Evolutionary conservation across 1,284 basidiomycete species (phyloP).

Genomic region (Fomitopsis betulina): DNA sequence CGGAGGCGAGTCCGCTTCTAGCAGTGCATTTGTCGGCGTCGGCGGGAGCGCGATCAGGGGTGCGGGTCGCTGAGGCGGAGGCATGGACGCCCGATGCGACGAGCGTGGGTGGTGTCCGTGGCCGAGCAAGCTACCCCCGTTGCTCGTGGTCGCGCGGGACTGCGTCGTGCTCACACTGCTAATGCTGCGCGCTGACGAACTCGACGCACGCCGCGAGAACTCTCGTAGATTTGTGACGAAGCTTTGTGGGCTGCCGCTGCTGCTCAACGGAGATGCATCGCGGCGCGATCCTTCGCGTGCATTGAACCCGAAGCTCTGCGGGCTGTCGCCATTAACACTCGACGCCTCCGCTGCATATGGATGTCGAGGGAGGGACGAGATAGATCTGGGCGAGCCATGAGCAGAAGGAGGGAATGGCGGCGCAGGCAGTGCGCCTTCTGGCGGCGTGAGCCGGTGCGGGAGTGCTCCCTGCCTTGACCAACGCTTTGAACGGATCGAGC

Average conservation of each 20-base stretch:
- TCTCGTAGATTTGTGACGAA: conserved; percentile 38
- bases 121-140: conserved; percentile 17
- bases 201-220: conserved; percentile 55
- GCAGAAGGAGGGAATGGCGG: conserved; percentile 16
- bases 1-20: conserved; percentile 12
- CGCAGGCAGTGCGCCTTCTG: conserved; percentile 53
- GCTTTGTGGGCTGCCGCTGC: conserved; percentile 40
- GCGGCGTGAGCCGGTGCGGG: conserved; percentile 51
- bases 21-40: conserved; percentile 37
- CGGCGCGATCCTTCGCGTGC: conserved; percentile 48
- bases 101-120: conserved; percentile 24
- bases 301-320: conserved; percentile 43
- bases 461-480: conserved; percentile 59
- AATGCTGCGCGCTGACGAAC: conserved; percentile 47
- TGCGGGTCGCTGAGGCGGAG: conserved; percentile 64
- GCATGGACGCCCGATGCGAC: conserved; percentile 52
- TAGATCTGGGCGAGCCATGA: conserved; percentile 13
- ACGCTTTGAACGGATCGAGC: conserved; percentile 26
- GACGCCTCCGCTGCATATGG: conserved; percentile 31
- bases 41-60: conserved; percentile 66
- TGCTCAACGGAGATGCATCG: conserved; percentile 47
- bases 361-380: conserved; percentile 22
- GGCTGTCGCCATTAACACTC: conserved; percentile 21
- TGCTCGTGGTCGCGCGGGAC: conserved; percentile 28
- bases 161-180: conserved; percentile 44